A percentile compares a stretch with the other conserved stretches of the same genome.
These are phyloP conservation scores for Diaporthe helianthi DNA, from an alignment of 2,329 filamentous ascomycete genomes.

Conservation along the genomic window DNA sequence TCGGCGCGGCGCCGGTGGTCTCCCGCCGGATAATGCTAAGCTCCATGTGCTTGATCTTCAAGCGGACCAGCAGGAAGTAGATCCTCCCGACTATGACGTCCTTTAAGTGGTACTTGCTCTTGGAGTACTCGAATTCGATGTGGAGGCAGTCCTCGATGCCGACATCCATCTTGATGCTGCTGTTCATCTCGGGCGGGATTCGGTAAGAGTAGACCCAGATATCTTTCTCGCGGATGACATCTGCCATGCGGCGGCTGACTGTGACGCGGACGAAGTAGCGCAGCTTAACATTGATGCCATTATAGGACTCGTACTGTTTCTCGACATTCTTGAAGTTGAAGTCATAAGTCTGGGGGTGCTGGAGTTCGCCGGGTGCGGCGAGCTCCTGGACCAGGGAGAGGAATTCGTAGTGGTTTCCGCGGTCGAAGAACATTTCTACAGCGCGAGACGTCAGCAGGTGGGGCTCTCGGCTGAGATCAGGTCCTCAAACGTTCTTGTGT, in stretches of 20 bases:
- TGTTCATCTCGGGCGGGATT: conserved; percentile 97
- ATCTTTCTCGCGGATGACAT: conserved; percentile 98
- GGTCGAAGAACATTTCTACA: conserved; percentile 98
- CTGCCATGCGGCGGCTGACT: conserved; percentile 94
- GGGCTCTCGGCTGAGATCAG: not conserved
- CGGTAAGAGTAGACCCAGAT: conserved; percentile 99
- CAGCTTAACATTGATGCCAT: conserved; percentile 98
- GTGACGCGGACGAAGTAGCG: conserved; percentile 98
- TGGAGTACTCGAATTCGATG: conserved; percentile 99
- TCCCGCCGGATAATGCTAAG: conserved; percentile 95
- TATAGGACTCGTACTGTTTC: conserved; percentile 99
- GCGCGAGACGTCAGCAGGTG: not conserved
- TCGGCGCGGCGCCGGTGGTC: conserved; percentile 94
- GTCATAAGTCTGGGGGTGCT: conserved; percentile 97
- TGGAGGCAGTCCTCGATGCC: conserved; percentile 99
- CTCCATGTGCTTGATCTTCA: conserved; percentile 99
- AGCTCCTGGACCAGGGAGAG: conserved; percentile 96
- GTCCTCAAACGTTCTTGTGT: not conserved
- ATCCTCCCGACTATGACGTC: conserved; percentile 98
- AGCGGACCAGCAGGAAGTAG: conserved; percentile 93
- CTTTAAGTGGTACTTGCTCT: conserved; percentile 98
- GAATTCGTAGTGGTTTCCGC: conserved; percentile 99
- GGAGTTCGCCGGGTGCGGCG: conserved; percentile 93
- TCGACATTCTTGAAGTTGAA: conserved; percentile 99
- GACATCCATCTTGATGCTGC: conserved; percentile 99